Conservation (phyloP, 2,329 filamentous ascomycete genomes). For the Plenodomus lindquistii region DNA sequence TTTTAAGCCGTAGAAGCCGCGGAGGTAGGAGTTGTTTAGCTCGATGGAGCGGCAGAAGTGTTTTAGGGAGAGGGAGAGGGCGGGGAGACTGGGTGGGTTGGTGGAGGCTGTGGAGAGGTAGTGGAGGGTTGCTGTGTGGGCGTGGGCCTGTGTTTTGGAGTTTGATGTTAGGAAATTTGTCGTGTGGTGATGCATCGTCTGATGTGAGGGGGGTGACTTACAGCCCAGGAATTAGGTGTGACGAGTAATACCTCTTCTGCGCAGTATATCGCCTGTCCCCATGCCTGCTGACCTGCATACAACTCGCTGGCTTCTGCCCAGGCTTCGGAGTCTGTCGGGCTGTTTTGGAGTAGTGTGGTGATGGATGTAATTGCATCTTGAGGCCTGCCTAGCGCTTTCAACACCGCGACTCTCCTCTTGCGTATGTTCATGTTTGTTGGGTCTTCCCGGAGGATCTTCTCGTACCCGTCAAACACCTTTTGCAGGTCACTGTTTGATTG, state of each 20-base stretch:
- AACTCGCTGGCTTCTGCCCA: constrained; percentile 92
- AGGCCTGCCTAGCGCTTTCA: constrained; percentile 71
- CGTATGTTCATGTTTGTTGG: constrained; percentile 81
- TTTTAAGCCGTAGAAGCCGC: constrained; percentile 91
- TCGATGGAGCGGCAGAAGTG: constrained; percentile 90
- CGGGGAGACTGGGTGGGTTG: constrained; percentile 37
- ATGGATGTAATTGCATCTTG: constrained; percentile 76
- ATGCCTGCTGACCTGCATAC: constrained; percentile 78
- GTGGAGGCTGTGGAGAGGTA: constrained; percentile 63
- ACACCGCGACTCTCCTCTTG: constrained; percentile 80
- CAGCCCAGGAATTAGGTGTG: constrained; percentile 93
- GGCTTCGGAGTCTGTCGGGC: constrained; percentile 86
- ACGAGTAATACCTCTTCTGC: constrained; percentile 88
- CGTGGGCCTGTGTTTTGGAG: constrained; percentile 85
- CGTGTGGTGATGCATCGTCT: no score
- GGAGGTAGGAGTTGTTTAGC: constrained; percentile 88
- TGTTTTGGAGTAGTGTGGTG: constrained; percentile 75
- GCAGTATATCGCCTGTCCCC: constrained; percentile 81
- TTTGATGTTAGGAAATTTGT: no score
- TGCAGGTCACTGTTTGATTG: constrained; percentile 67
- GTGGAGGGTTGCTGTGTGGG: constrained; percentile 79
- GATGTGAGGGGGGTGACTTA: constrained; percentile 49
- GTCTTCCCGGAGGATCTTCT: constrained; percentile 72
- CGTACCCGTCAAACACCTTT: constrained; percentile 74
- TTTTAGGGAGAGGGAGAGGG: constrained; percentile 73